Base-by-base conservation (phyloP, 2,329 filamentous ascomycete genomes). In the Hymenoscyphus salicellus region DNA sequence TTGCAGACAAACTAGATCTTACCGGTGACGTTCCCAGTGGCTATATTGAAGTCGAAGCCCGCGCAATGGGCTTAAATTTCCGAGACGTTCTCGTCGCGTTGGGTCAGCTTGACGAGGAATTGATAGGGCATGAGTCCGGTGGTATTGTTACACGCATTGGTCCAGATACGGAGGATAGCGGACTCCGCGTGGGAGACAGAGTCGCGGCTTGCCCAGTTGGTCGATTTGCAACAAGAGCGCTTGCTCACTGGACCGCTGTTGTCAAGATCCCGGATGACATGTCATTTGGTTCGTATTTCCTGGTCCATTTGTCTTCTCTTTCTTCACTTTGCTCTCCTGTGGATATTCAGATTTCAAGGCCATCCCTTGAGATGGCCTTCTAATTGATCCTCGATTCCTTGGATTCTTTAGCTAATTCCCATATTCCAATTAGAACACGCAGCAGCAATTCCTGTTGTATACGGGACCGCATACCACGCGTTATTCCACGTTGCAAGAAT, bases 391-490 rank as follows among this genome's bases (percentile, higher is more conserved):
- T n/a, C n/a, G n/a, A n/a, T n/a, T n/a, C n/a, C n/a, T n/a, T n/a
- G n/a, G n/a, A n/a, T n/a, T n/a, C n/a, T n/a, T n/a, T n/a, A n/a
- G n/a, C n/a, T n/a, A n/a, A n/a, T n/a, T n/a, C n/a, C n/a, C n/a
- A n/a, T n/a, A n/a, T n/a, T n/a, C n/a, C n/a, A n/a, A n/a, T n/a
- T n/a, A n/a, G n/a, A 77, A 38, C 72, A 74, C 1, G 79, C 76
- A 0, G 79, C 79, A 1, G 69, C 78, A 10, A 70, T 78, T 8
- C 79, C 79, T 0, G 77, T 80, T 1, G 73, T 77, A 0, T 77
- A 78, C 60, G 66, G 78, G 26, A 78, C 79, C 4, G 82, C 81
- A 0, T 77, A 78, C 62, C 79, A 83, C 63, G 77, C 76, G 2
- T 71, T 86, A 3, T 71, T 75, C 8, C 70, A 79, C 23, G 63